A percentile compares a stretch with the other conserved stretches of the same genome.
Evolutionary conservation across 176 grass and related monocot species (phyloP).

Genomic region (Oryza longistaminata): DNA sequence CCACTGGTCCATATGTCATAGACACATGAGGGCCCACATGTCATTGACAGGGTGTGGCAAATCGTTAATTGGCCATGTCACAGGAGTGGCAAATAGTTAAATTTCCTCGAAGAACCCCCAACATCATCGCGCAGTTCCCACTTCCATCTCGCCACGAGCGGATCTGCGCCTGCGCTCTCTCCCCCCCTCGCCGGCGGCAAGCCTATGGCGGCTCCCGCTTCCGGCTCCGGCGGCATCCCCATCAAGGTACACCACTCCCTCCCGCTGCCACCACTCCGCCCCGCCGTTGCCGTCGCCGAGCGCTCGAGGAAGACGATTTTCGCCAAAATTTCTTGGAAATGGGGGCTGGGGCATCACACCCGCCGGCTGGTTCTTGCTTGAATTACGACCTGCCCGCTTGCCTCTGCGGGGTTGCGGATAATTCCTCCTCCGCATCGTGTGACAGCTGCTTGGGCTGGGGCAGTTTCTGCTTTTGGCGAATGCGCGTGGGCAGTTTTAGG

Average conservation of each 20-base stretch:
- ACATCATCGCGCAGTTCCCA: neutral
- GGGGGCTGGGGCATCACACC: neutral
- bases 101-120: no score
- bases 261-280: neutral
- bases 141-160: neutral
- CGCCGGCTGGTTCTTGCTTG: neutral
- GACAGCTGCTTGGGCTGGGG: neutral
- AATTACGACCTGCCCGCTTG: neutral
- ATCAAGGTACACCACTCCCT: conserved; percentile 22
- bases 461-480: no score
- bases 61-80: no score
- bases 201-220: conserved; percentile 43
- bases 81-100: no score
- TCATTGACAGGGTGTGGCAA: no score
- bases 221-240: conserved; percentile 38
- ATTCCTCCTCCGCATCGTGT: neutral
- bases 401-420: neutral
- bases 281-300: neutral
- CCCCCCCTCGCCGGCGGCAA: conserved; percentile 16
- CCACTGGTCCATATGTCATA: no score
- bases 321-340: neutral
- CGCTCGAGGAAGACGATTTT: neutral
- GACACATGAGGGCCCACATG: no score
- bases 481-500: neutral
- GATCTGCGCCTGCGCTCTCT: conserved; percentile 28